Evolutionary conservation across 2,329 filamentous ascomycete genomes (phyloP), one percentile per base, ranked within the genome.

Genomic region (Aspergillus amoenus): DNA sequence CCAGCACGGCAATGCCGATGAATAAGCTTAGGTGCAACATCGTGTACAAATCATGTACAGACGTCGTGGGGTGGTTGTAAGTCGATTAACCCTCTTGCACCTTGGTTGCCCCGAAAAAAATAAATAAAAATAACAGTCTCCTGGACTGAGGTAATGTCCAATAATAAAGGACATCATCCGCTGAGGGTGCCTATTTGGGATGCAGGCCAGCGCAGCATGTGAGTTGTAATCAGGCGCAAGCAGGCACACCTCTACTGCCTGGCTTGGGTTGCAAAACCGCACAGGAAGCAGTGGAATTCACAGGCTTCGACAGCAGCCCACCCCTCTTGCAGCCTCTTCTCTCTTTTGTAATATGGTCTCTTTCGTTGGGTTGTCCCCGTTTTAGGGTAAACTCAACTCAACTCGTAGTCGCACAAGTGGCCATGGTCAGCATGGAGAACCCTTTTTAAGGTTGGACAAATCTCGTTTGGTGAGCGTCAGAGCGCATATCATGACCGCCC

Each of bases 121-220:
- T 49, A 52, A 55, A 50, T 30, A 37, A 18, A 45, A 54, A 48
- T 40, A 34, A 49, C 56, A 52, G 42, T 39, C 46, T 52, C 58
- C 48, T 49, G 55, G 43, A 57, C 54, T 61, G 55, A 55, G 51
- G 55, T 52, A 59, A 55, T 62, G 59, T 56, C 61, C 60, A 62
- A 63, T 63, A 43, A 46, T 3, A 54, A 47, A 37, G 41, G 39
- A 34, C 47, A 43, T 47, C 49, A 34, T 44, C 42, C 46, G 46
- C 57, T 56, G 44, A 56, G 54, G 55, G 47, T 40, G 49, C 40
- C 47, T 54, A 55, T 55, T 57, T 49, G 57, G 53, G 52, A 63
- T 59, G 64, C 62, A 62, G 40, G 63, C 60, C 63, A 63, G 59
- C 60, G 56, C 57, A 60, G 63, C 68, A 70, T 69, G 67, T 70